These are phyloP conservation scores for Mortierella hygrophila DNA, from an alignment of 192 early-diverging fungal genomes.

Conservation along the genomic window DNA sequence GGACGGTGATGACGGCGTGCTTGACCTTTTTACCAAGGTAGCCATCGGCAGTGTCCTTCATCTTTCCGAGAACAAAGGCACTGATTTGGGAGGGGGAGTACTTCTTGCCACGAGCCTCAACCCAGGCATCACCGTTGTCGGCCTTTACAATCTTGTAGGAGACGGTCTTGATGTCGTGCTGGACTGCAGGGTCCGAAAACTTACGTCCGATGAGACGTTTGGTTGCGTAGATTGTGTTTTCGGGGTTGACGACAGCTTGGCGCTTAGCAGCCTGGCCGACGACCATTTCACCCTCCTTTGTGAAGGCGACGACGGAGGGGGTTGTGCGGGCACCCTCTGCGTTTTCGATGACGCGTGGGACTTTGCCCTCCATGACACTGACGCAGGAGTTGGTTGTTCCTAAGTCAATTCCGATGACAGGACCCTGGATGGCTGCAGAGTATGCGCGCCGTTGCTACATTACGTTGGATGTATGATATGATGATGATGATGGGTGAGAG, in stretches of 20 bases:
- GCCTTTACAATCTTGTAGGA: conserved; percentile 97
- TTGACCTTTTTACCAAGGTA: conserved; percentile 85
- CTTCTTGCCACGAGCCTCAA: conserved; percentile 93
- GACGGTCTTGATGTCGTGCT: conserved; percentile 90
- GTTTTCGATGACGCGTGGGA: conserved; percentile 97
- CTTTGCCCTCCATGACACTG: conserved; percentile 98
- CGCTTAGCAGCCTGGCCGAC: conserved; percentile 98
- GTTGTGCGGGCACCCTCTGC: conserved; percentile 96
- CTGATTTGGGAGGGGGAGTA: conserved; percentile 98
- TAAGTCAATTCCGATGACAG: conserved; percentile 98
- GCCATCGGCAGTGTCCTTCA: conserved; percentile 96
- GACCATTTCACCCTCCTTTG: conserved; percentile 95
- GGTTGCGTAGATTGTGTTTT: conserved; percentile 98
- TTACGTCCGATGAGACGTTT: conserved; percentile 98
- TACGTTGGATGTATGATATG: too few relatives aligned
- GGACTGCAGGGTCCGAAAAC: conserved; percentile 90
- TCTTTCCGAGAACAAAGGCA: conserved; percentile 97
- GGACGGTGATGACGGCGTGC: conserved; percentile 97
- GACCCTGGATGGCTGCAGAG: conserved; percentile 72
- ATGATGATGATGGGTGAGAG: not conserved
- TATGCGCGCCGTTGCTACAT: conserved; percentile 47
- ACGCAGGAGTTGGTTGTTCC: conserved; percentile 99
- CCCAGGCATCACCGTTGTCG: conserved; percentile 98
- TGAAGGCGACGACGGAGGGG: conserved; percentile 96
- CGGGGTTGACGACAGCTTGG: conserved; percentile 98